phyloP scores from a whole-genome alignment of 352 stramenopile genomes.

The Albugo laibachii region DNA sequence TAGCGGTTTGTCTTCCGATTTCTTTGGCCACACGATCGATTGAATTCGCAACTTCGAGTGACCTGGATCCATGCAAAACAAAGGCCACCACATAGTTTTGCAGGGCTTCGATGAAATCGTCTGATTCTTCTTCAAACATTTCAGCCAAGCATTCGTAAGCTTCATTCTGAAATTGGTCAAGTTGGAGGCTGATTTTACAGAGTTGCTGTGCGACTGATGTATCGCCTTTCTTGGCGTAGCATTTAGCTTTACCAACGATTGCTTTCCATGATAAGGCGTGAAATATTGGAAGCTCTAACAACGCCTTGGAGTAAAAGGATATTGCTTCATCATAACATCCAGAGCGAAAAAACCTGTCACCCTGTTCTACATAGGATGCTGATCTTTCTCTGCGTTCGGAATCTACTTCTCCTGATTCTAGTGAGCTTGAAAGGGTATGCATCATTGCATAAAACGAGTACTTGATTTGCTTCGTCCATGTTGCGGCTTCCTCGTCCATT shows the following conservation, averaged over 20 bases:
- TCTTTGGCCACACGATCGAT: constrained; percentile 53
- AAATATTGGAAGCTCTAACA: constrained; percentile 38
- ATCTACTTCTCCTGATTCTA: constrained; percentile 27
- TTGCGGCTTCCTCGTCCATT: constrained; percentile 5
- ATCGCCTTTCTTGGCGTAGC: constrained; percentile 17
- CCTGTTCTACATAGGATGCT: constrained; percentile 28
- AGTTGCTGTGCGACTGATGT: too few relatives aligned
- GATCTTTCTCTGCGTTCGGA: constrained; percentile 26
- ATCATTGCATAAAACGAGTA: constrained; percentile 44
- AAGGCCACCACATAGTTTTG: constrained; percentile 70
- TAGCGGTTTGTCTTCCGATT: constrained; percentile 42
- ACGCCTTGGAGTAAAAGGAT: constrained; percentile 31
- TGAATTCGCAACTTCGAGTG: constrained; percentile 31
- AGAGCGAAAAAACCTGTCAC: constrained; percentile 28
- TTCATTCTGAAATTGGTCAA: constrained; percentile 45
- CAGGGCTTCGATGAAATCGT: constrained; percentile 32
- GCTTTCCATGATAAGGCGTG: constrained; percentile 36
- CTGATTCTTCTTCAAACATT: constrained; percentile 35
- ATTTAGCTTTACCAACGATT: constrained; percentile 34
- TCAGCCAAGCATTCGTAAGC: constrained; percentile 49
- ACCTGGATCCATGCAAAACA: constrained; percentile 61
- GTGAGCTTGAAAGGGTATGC: constrained; percentile 34
- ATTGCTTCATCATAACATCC: constrained; percentile 30
- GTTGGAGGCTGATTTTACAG: constrained; percentile 18
- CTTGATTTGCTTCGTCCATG: constrained; percentile 10